Base-by-base conservation (phyloP, 1,284 basidiomycete genomes). In the Rhodotorula sp. region DNA sequence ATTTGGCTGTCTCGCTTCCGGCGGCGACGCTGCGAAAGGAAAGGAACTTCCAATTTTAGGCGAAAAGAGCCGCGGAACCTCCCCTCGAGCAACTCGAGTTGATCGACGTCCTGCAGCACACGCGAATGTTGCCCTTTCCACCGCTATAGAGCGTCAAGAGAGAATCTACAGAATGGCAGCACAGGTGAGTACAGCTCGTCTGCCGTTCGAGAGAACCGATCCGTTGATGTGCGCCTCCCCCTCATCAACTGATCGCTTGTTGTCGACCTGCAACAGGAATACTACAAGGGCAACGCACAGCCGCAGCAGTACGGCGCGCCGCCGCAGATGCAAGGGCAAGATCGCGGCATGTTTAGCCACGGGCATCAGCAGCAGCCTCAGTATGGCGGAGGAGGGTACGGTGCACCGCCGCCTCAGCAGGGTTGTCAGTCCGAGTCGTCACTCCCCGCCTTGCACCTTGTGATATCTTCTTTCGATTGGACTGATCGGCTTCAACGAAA, bases 221-320 rank as follows among this genome's bases (percentile, higher is more conserved):
- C 34, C 34, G 34, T 34, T 1, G 6, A 15, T 6, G 14, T 7
- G 47, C 26, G 12, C 31, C 8, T 31, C 7, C 26, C 57, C 34
- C 15, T 34, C 43, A 16, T 7, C 46, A 61, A 31, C 29, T 48
- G 47, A 46, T 29, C 46, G 46, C 26, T 48, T 34, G 34, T 15
- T 26, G 3, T 43, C 51, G 12, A 21, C 21, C 8, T 20, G 16
- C 4, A 47, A 8, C 39, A 64, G 63, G 63, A 64, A 21, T 64
- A 57, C 52, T 64, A 57, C 43, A 39, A 64, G 54, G 54, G 54
- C 23, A 21, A 21, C 54, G 20, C 63, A 64, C 26, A 46, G 54
- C 43, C 43, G 54, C 20, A 29, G 54, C 54, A 56, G 26, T 52
- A 54, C 23, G 34, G 26, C 14, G 62, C 23, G n/a, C 57, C 23